Base-by-base conservation (phyloP, 441 rosid genomes). In the Mallotus japonicus region DNA sequence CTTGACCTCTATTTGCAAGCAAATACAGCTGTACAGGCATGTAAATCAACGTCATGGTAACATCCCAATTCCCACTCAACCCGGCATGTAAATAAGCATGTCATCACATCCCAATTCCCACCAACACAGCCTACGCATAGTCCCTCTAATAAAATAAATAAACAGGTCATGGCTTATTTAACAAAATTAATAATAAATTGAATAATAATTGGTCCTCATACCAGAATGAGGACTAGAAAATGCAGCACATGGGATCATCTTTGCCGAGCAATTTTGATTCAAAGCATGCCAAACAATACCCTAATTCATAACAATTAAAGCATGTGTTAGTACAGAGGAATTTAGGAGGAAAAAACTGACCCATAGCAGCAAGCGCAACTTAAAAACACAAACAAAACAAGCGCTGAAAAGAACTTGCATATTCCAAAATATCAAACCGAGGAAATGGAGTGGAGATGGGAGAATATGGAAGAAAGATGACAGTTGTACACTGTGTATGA, bases 271-370 rank as follows among this genome's bases (percentile, higher is more conserved):
- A 46, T 65, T 82, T 84, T 87, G 85, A 24, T 79, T 76, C 75
- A 92, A 86, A 74, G 84, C 97, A 77, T 77, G 83, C 85, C 79
- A 80, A 72, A 95, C 83, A 72, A 92, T 79, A 79, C 83, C 90
- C 98, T 92, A 87, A 57, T 73, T 68, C 66, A 76, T 24, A 73
- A 40, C 51, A 74, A 63, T 46, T 28, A 58, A 19, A 70, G 22
- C 32, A 50, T 56, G 11, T 13, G 34, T 62, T 8, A 74, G 50
- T 17, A 11, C 8, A 6, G 44, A 66, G 8, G 28, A 13, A 34
- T 57, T 65, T 70, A 65, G 67, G 8, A 16, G 46, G 61, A 40
- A 56, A 19, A 63, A 42, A 57, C 53, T 8, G 49, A 73, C 9
- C 73, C 42, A 24, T 10, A 51, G 44, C 28, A 68, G 62, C 14